Conservation (phyloP, 2,329 filamentous ascomycete genomes). For the Tolypocladium tropicale region DNA sequence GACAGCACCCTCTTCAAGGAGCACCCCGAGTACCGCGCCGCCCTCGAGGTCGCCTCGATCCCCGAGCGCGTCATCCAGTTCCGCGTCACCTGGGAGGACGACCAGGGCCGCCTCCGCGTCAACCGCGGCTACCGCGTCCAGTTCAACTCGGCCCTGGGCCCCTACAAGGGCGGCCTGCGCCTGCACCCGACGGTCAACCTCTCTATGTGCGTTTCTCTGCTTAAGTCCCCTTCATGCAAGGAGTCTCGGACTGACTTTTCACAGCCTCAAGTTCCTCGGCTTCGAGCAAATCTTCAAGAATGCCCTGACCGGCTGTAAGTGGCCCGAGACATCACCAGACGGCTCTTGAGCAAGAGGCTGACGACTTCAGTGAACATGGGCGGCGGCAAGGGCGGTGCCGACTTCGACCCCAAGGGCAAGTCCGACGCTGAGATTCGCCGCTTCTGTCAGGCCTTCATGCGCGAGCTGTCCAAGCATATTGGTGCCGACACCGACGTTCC, state of each 20-base stretch:
- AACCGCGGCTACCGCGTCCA: constrained; percentile 95
- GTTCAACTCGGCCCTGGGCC: constrained; percentile 95
- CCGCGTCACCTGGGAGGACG: constrained; percentile 94
- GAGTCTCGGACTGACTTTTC: not conserved
- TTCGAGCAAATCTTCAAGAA: constrained; percentile 99
- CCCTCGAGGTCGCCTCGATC: constrained; percentile 76
- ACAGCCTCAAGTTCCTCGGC: constrained; percentile 82
- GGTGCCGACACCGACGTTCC: constrained; percentile 93
- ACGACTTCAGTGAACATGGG: constrained; percentile 54
- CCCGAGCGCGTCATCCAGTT: constrained; percentile 97
- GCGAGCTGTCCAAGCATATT: constrained; percentile 90
- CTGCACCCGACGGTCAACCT: constrained; percentile 86
- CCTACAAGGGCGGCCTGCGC: constrained; percentile 94
- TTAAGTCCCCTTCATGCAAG: not conserved
- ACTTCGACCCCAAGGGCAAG: constrained; percentile 99
- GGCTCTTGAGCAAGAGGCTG: not conserved
- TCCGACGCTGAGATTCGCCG: constrained; percentile 93
- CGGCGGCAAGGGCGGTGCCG: constrained; percentile 92
- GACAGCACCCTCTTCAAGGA: constrained; percentile 87
- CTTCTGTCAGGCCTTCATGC: constrained; percentile 96
- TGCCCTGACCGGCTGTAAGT: constrained; percentile 85
- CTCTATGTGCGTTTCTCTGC: constrained; percentile 37
- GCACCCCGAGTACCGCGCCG: constrained; percentile 89
- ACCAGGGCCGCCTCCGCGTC: constrained; percentile 79
- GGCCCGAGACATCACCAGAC: not conserved